phyloP scores from a whole-genome alignment of 495 filamentous ascomycete genomes.

The Xylaria palmicola region DNA sequence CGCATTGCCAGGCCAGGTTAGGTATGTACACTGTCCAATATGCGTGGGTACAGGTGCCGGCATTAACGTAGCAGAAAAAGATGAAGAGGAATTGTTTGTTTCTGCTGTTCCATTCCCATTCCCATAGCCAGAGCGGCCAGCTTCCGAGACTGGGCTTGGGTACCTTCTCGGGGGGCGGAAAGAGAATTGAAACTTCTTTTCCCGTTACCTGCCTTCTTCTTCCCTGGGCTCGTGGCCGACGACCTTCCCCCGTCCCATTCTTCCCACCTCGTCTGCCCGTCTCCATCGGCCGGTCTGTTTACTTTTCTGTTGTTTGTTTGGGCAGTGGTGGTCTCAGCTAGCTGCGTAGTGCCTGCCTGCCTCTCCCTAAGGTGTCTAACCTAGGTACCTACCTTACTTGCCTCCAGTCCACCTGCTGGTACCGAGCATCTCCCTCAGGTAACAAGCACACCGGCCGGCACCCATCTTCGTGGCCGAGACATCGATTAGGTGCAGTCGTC shows the following conservation, averaged over 20 bases:
- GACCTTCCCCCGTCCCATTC: neutral
- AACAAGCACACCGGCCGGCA: no score
- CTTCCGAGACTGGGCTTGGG: constrained; percentile 11
- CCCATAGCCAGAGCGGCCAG: no score
- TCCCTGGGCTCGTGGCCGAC: constrained; percentile 4
- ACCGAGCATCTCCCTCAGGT: neutral
- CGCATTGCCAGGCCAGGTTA: neutral
- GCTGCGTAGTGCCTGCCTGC: neutral
- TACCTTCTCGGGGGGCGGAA: neutral
- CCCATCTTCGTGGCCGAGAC: no score
- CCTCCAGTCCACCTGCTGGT: neutral
- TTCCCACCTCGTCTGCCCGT: neutral
- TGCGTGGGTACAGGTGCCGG: constrained; percentile 10
- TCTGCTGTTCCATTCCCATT: constrained; percentile 1
- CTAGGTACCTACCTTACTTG: constrained; percentile 6
- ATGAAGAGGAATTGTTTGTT: constrained; percentile 16
- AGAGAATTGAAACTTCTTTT: neutral
- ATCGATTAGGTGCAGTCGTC: neutral
- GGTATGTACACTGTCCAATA: constrained; percentile 14
- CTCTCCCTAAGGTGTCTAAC: no score
- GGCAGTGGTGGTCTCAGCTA: neutral
- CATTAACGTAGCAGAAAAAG: neutral
- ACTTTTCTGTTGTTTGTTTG: neutral
- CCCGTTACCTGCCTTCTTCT: neutral
- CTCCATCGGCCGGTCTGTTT: neutral